phyloP scores from a whole-genome alignment of 208 protist species.

The Trypanosoma vivax region DNA sequence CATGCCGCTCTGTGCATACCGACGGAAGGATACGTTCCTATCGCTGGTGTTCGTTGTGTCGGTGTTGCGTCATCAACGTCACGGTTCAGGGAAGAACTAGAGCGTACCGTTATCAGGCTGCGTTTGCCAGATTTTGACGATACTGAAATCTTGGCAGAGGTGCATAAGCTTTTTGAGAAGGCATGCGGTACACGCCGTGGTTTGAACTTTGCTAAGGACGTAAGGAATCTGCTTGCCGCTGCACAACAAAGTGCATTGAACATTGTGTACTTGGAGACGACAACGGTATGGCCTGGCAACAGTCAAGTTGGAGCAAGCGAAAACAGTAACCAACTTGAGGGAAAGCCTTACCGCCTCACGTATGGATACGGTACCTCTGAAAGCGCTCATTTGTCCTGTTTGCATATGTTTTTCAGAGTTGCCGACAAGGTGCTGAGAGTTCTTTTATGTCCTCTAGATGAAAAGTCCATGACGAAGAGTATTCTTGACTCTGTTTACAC shows the following conservation, averaged over 20 bases:
- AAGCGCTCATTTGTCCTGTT: constrained; percentile 1
- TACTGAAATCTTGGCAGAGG: constrained; percentile 42
- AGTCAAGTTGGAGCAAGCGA: no score
- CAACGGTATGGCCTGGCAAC: no score
- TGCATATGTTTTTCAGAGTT: constrained; percentile 12
- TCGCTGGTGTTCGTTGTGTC: constrained; percentile 61
- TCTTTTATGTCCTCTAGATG: constrained; percentile 8
- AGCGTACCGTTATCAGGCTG: constrained; percentile 20
- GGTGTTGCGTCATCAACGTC: constrained; percentile 8
- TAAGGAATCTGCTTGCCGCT: constrained; percentile 40
- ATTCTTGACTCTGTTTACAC: constrained; percentile 9
- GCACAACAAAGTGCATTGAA: constrained; percentile 24
- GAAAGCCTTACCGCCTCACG: background rate
- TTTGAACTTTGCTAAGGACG: constrained; percentile 29
- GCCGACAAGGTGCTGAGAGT: constrained; percentile 11
- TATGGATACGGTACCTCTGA: background rate
- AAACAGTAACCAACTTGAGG: no score
- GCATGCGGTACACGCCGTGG: constrained; percentile 45
- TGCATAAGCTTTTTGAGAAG: constrained; percentile 51
- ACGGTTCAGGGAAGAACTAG: constrained; percentile 5
- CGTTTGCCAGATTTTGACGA: constrained; percentile 49
- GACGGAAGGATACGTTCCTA: constrained; percentile 42
- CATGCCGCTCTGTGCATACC: constrained; percentile 52
- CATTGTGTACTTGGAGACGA: constrained; percentile 1
- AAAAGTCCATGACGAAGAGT: background rate